Evolutionary conservation across 495 filamentous ascomycete species (phyloP).

Genomic region (Tuber melanosporum): DNA sequence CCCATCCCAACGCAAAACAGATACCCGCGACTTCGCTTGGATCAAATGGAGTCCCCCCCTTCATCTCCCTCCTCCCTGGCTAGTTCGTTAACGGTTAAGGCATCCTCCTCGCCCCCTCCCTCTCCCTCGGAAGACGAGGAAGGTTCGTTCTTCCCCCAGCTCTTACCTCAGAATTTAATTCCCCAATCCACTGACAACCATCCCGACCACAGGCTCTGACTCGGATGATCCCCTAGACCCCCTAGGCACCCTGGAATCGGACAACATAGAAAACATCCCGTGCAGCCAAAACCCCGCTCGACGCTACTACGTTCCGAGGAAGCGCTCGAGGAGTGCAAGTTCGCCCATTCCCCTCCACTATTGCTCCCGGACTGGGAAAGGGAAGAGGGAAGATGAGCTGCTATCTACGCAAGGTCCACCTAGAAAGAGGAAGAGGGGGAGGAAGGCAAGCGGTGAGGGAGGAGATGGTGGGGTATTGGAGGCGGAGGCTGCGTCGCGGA

Average conservation of each 20-base stretch:
- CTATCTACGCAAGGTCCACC: background rate
- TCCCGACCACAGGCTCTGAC: background rate
- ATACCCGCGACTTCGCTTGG: background rate
- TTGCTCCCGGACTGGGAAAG: background rate
- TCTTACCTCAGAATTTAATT: background rate
- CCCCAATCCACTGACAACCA: background rate
- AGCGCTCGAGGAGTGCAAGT: background rate
- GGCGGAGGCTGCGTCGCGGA: background rate
- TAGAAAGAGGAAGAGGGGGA: background rate
- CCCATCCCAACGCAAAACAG: background rate
- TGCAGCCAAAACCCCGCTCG: background rate
- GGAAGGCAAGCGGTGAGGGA: background rate
- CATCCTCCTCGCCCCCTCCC: background rate
- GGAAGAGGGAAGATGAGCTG: background rate
- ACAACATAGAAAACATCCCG: background rate
- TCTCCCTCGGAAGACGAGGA: background rate
- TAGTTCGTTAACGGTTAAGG: background rate
- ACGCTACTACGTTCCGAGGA: background rate
- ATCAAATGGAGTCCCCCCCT: background rate
- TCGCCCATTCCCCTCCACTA: background rate
- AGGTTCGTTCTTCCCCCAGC: background rate
- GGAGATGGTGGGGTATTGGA: background rate
- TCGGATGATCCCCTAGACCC: background rate
- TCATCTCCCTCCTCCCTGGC: background rate
- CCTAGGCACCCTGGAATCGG: background rate